Conservation (phyloP, 169 alveolate species). For the Plasmodium relictum region DNA sequence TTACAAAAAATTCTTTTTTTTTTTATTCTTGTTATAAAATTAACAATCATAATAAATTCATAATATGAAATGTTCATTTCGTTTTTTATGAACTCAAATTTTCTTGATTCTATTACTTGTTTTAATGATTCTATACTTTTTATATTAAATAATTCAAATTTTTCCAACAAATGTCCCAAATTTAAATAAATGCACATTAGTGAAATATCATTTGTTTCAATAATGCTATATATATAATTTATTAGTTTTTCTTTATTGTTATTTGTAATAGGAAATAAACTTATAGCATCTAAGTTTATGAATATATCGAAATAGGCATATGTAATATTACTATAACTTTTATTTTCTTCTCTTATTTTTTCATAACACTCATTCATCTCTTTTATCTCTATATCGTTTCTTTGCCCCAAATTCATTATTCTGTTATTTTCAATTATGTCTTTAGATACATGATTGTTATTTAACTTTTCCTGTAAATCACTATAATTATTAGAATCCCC, state of each 20-base stretch:
- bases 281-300: constrained; percentile 55
- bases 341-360: constrained; percentile 4
- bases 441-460: neutral
- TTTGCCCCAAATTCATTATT: neutral
- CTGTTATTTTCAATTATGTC: neutral
- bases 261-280: constrained; percentile 23
- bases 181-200: constrained; percentile 53
- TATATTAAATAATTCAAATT: constrained; percentile 48
- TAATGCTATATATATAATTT: constrained; percentile 36
- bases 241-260: constrained; percentile 51
- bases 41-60: constrained; percentile 46
- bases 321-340: constrained; percentile 3
- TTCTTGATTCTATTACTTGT: constrained; percentile 29
- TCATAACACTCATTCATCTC: constrained; percentile 57
- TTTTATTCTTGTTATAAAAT: constrained; percentile 42
- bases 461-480: neutral
- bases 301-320: constrained; percentile 35
- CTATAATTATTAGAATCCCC: constrained; percentile 3
- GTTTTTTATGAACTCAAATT: constrained; percentile 46
- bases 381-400: constrained; percentile 6
- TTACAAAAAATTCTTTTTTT: constrained; percentile 68
- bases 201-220: constrained; percentile 44
- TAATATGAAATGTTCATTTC: constrained; percentile 54
- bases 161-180: constrained; percentile 37
- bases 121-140: constrained; percentile 23